A percentile compares a stretch with the other conserved stretches of the same genome.
Conservation (phyloP, 192 early-diverging fungal species). For the Lunasporangiospora selenospora region DNA sequence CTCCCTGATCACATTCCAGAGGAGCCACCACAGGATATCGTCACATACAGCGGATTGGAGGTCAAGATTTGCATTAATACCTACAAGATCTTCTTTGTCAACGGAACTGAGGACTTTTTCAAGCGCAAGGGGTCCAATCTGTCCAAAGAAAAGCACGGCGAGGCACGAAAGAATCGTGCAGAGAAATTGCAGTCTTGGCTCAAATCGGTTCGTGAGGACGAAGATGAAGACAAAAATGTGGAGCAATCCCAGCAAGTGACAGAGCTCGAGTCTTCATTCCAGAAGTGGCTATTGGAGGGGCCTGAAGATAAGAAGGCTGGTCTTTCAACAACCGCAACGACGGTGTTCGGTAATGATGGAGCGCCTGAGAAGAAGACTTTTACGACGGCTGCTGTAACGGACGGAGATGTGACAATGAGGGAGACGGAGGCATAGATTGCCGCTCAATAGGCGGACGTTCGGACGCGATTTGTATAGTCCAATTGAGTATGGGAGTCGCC, state of each 20-base stretch:
- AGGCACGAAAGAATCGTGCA: constrained; percentile 14
- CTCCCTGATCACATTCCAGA: constrained; percentile 51
- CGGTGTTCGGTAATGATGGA: constrained; percentile 9
- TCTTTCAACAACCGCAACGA: constrained; percentile 5
- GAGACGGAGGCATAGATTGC: constrained; percentile 19
- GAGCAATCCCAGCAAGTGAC: constrained; percentile 23
- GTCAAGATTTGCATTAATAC: constrained; percentile 98
- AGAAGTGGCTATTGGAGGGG: constrained; percentile 40
- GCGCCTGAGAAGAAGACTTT: constrained; percentile 27
- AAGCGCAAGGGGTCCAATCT: constrained; percentile 46
- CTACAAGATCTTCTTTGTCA: constrained; percentile 98
- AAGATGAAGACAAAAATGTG: too few relatives aligned
- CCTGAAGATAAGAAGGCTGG: constrained; percentile 30
- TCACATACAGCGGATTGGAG: constrained; percentile 74
- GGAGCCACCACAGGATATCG: constrained; percentile 49
- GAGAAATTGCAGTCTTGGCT: constrained; percentile 46
- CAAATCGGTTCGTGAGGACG: constrained; percentile 21
- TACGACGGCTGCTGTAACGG: constrained; percentile 11
- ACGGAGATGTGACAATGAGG: constrained; percentile 35
- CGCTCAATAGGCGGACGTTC: too few relatives aligned
- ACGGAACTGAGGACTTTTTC: constrained; percentile 93
- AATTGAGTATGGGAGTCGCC: too few relatives aligned
- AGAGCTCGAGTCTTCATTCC: constrained; percentile 3
- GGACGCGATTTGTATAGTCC: too few relatives aligned
- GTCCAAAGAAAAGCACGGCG: constrained; percentile 11